Conservation (phyloP, 169 alveolate species). For the Amoebophrya sp. region DNA sequence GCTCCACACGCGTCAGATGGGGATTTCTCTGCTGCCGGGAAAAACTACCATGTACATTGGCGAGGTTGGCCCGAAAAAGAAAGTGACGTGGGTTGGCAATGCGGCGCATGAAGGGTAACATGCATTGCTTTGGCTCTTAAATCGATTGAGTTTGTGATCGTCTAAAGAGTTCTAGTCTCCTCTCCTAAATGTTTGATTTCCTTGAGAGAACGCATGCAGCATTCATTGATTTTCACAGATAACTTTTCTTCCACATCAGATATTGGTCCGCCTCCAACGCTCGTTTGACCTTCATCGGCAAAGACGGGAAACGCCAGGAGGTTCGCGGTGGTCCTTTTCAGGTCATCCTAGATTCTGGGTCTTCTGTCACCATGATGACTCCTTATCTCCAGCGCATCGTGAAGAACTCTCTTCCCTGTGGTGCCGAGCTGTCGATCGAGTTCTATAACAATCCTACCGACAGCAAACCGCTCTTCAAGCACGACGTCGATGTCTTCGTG, state of each 20-base stretch:
- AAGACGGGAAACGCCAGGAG: not conserved
- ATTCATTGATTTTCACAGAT: too few relatives aligned
- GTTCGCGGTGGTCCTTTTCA: not conserved
- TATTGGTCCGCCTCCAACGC: not conserved
- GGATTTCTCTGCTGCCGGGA: not conserved
- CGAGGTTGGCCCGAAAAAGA: too few relatives aligned
- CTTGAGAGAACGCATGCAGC: too few relatives aligned
- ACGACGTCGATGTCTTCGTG: not conserved
- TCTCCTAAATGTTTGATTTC: too few relatives aligned
- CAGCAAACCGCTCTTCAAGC: not conserved
- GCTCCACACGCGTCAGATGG: not conserved
- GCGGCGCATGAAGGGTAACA: too few relatives aligned
- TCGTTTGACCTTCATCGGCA: not conserved
- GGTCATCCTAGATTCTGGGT: not conserved
- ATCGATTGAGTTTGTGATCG: too few relatives aligned
- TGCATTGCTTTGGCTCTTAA: too few relatives aligned
- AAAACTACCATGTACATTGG: too few relatives aligned
- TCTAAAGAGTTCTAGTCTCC: too few relatives aligned
- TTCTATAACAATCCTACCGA: not conserved
- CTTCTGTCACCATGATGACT: not conserved
- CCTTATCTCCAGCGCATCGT: not conserved
- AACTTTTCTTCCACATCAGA: not conserved
- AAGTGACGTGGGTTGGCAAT: too few relatives aligned
- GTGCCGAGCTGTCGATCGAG: not conserved
- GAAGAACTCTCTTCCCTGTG: not conserved